Evolutionary conservation across 2,329 filamentous ascomycete genomes (phyloP), one percentile per base, ranked within the genome.

Genomic region (Epichloe hybrida): DNA sequence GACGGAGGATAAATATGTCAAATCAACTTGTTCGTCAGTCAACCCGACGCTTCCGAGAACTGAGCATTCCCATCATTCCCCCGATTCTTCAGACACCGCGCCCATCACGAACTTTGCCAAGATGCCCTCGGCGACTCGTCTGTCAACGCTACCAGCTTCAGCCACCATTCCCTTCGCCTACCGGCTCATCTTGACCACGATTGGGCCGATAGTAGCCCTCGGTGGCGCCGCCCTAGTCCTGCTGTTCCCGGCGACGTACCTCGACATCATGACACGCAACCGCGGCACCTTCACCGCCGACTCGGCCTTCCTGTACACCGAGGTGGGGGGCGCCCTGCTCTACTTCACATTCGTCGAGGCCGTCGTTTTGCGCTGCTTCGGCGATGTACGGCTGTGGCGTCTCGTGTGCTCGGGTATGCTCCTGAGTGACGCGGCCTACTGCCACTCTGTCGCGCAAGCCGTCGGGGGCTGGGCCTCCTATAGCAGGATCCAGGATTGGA

Each of bases 331-430:
- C 20, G 42, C 51, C 36, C 54, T 56, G 63, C 58, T 69, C 15
- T 59, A 62, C 54, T 66, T 69, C 51, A 66, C 66, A 49, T 67
- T 69, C 55, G 59, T 62, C 55, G 62, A 65, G 54, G 65, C 61
- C 37, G 59, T 69, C 13, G 59, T 69, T 17, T 55, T 70, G 55
- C 60, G 63, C 4, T 35, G 59, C 34, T 62, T 58, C 15, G 62
- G 63, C 41, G 66, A 69, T 52, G 50, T 59, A 8, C 53, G 58
- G 1, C 56, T 69, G 21, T 70, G 67, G 67, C 58, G 62, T 23
- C 41, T 65, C 38, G 50, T 68, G 47, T 67, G 62, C 51, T 53
- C 54, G 17, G 64, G 64, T 11, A 68, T 68, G 64, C 57, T 69
- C 34, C 53, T 67, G n/a, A 66, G 63, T 51, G 66, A 69, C 53